Evolutionary conservation across 2,329 filamentous ascomycete species (phyloP).

Genomic region (Pseudofabraea citricarpa): DNA sequence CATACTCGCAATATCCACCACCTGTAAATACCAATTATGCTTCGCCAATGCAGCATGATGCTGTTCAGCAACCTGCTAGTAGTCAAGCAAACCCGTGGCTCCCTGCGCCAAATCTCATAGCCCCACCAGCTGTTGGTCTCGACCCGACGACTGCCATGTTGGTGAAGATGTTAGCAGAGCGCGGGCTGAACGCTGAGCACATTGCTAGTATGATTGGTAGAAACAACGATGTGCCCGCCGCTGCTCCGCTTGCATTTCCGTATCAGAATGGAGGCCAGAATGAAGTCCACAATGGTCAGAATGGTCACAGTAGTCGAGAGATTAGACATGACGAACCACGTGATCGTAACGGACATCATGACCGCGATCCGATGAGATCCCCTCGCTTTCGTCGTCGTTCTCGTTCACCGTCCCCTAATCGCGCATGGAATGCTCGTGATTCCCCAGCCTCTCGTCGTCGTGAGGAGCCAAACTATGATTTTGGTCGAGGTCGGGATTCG

Average conservation of each 20-base stretch:
- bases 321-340: conserved; percentile 38
- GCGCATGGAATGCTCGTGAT: conserved; percentile 62
- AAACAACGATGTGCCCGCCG: too few species aligned
- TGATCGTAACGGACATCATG: conserved; percentile 50
- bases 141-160: conserved; percentile 55
- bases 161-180: conserved; percentile 69
- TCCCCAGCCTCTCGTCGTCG: conserved; percentile 39
- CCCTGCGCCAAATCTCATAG: conserved; percentile 30
- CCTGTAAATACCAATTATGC: conserved; percentile 48
- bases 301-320: conserved; percentile 37
- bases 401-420: conserved; percentile 75
- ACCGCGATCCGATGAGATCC: conserved; percentile 50
- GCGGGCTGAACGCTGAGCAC: conserved; percentile 74
- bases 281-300: conserved; percentile 25
- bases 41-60: conserved; percentile 30
- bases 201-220: conserved; percentile 52
- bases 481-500: conserved; percentile 66
- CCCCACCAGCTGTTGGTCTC: conserved; percentile 33
- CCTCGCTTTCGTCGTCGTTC: conserved; percentile 59
- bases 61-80: conserved; percentile 32
- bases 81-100: conserved; percentile 31
- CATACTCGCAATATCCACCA: conserved; percentile 39
- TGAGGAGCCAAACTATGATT: conserved; percentile 58
- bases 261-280: conserved; percentile 17
- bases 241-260: conserved; percentile 22